Evolutionary conservation across 495 filamentous ascomycete species (phyloP).

Genomic region (Penicillium parvum): DNA sequence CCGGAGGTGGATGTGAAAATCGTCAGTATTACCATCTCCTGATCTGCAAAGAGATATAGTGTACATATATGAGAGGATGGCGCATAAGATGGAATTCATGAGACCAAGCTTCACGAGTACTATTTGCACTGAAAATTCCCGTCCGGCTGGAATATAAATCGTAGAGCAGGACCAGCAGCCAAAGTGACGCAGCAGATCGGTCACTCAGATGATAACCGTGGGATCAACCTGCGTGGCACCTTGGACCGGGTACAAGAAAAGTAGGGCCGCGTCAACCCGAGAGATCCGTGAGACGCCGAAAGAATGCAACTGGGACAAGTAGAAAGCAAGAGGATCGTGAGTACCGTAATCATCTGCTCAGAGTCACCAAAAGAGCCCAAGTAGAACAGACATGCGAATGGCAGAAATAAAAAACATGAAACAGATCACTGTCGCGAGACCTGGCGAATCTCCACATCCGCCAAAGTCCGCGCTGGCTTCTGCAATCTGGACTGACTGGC

Average conservation of each 20-base stretch:
- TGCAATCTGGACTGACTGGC: conserved; percentile 20
- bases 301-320: too few relatives aligned
- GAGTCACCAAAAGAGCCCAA: too few relatives aligned
- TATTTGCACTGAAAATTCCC: background rate
- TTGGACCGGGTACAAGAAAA: too few relatives aligned
- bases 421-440: conserved; percentile 9
- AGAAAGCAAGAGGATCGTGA: too few relatives aligned
- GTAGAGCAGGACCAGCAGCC: too few relatives aligned
- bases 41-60: background rate
- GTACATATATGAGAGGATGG: conserved; percentile 7
- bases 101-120: background rate
- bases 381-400: background rate
- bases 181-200: too few relatives aligned
- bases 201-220: too few relatives aligned
- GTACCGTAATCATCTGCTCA: too few relatives aligned
- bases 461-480: conserved; percentile 12
- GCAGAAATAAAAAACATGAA: conserved; percentile 1
- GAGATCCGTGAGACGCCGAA: too few relatives aligned
- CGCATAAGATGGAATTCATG: background rate
- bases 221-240: too few relatives aligned
- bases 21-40: conserved; percentile 65
- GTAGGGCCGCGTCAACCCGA: too few relatives aligned
- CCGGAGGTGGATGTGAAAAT: conserved; percentile 97
- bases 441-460: conserved; percentile 30
- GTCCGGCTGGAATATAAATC: too few relatives aligned